These are phyloP conservation scores for Chaetomium olivaceum DNA, from an alignment of 2,329 filamentous ascomycete genomes.

Conservation along the genomic window DNA sequence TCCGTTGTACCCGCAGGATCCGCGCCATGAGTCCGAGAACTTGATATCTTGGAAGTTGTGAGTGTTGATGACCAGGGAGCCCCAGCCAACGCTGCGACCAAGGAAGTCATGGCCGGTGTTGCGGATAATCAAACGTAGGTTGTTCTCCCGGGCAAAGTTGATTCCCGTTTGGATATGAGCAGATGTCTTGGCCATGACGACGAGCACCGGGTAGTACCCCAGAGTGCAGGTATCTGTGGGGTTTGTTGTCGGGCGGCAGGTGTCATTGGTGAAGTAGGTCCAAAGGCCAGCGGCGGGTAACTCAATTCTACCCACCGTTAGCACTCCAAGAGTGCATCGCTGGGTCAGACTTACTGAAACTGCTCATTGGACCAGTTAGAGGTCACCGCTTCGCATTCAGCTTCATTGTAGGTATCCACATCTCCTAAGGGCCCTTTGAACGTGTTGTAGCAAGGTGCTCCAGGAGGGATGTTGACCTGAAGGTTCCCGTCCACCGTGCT, in stretches of 20 bases:
- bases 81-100: slow-evolving; percentile 63
- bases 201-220: slow-evolving; percentile 44
- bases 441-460: slow-evolving; percentile 40
- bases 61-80: slow-evolving; percentile 58
- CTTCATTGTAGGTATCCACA: slow-evolving; percentile 41
- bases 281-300: slow-evolving; percentile 38
- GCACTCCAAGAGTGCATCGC: fast-evolving
- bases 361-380: slow-evolving; percentile 39
- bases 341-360: slow-evolving; percentile 40
- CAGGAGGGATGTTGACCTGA: slow-evolving; percentile 37
- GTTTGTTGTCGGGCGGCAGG: slow-evolving; percentile 41
- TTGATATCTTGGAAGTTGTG: slow-evolving; percentile 53
- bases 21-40: slow-evolving; percentile 41
- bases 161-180: slow-evolving; percentile 40
- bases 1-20: slow-evolving; percentile 46
- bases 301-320: slow-evolving; percentile 22
- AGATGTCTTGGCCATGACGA: slow-evolving; percentile 36
- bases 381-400: slow-evolving; percentile 38
- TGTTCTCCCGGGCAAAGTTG: slow-evolving; percentile 47
- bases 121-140: slow-evolving; percentile 55
- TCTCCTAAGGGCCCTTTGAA: slow-evolving; percentile 43
- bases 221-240: slow-evolving; percentile 41
- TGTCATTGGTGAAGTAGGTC: slow-evolving; percentile 48
- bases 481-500: slow-evolving; percentile 42
- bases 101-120: slow-evolving; percentile 60